Evolutionary conservation across 306 rosid genomes (phyloP).

Genomic region (Malus domestica): DNA sequence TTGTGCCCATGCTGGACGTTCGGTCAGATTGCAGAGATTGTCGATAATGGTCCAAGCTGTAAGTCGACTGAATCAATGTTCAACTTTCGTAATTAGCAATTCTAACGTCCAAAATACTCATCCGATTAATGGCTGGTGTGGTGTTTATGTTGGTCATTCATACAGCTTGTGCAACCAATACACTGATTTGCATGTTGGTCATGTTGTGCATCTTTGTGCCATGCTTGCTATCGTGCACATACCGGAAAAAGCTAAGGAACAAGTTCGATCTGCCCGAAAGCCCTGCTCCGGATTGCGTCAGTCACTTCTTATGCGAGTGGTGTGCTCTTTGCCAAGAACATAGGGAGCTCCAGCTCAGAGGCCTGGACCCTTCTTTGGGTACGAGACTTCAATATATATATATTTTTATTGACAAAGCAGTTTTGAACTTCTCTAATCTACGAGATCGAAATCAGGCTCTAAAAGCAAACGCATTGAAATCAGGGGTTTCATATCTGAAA

Average conservation of each 20-base stretch:
- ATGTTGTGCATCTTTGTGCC: conserved; percentile 1
- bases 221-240: conserved; percentile 18
- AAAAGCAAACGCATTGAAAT: too few relatives aligned
- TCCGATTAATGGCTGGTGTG: background rate
- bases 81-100: background rate
- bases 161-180: background rate
- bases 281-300: conserved; percentile 21
- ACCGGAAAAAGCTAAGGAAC: conserved; percentile 17
- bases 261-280: conserved; percentile 11
- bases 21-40: conserved; percentile 10
- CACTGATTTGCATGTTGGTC: background rate
- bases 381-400: background rate
- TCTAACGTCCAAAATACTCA: background rate
- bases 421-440: background rate
- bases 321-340: conserved; percentile 28
- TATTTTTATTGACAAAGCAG: background rate
- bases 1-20: conserved; percentile 8
- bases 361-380: conserved; percentile 26
- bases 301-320: conserved; percentile 18
- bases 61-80: background rate
- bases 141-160: background rate
- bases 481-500: background rate
- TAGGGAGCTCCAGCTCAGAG: conserved; percentile 23
- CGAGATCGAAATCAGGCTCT: too few relatives aligned
- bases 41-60: conserved; percentile 1